Evolutionary conservation across 2,329 filamentous ascomycete species (phyloP), one percentile per base, ranked within the genome.

Genomic region (Diplodia sapinea): DNA sequence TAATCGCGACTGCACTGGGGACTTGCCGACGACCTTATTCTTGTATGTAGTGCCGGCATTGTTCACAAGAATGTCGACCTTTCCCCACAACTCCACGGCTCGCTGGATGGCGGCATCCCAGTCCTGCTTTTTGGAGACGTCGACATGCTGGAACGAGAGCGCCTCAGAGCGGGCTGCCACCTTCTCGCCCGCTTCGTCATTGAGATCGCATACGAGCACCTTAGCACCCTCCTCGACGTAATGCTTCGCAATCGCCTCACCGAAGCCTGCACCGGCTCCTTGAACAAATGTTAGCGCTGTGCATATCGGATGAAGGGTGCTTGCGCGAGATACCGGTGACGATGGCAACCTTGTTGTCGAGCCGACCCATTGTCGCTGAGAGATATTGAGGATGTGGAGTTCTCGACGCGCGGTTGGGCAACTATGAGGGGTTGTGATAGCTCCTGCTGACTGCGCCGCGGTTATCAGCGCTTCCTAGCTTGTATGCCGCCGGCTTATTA

Each of bases 151-250:
- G 70, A 78, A 78, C 29, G 75, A 66, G 26, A 79, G 71, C 1
- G 74, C 70, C 29, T 82, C 81, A 3, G 85, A 75, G 59, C 79
- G 72, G 59, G 77, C 79, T 0, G 85, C 86, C 1, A 83, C 80
- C 4, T 80, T 76, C 68, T 80, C 76, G 3, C 87, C 88, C 0
- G 83, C 82, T 5, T 82, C 77, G 17, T 83, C 78, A 33, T 86
- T 85, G 69, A 91, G 81, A 74, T 91, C 88, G 1, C 86, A 86
- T 65, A 91, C 85, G 63, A 90, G 76, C 47, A 90, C 87, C 70
- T 83, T 83, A 63, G 83, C 84, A 38, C 88, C 88, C 78, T 90
- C 87, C 31, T 82, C 74, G 5, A 83, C 81, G 75, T 89, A 89
- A 66, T 85, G 85, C 67, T 82, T 79, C 0, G 84, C 85, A 63